phyloP scores from a whole-genome alignment of 768 basidiomycete genomes.

The Boletus tomentosulus region DNA sequence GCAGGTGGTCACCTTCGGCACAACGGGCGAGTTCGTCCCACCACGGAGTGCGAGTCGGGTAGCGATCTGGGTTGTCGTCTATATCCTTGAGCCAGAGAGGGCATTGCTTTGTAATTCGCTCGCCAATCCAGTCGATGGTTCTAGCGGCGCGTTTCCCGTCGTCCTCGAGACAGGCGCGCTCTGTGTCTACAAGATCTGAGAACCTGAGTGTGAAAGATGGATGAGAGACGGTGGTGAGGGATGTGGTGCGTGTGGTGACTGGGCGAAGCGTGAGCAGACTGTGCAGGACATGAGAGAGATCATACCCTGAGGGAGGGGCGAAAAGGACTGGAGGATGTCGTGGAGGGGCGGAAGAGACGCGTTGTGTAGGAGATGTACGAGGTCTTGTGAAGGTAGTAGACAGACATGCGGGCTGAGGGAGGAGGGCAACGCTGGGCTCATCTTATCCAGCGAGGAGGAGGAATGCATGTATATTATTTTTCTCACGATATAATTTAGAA shows the following conservation, averaged over 20 bases:
- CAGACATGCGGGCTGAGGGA: constrained; percentile 84
- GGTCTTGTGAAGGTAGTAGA: constrained; percentile 66
- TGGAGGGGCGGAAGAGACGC: constrained; percentile 66
- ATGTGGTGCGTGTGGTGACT: constrained; percentile 80
- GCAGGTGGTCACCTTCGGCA: constrained; percentile 71
- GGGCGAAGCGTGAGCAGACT: constrained; percentile 6
- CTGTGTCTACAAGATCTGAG: constrained; percentile 69
- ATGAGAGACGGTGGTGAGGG: constrained; percentile 67
- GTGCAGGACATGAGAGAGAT: neutral
- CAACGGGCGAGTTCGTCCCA: constrained; percentile 83
- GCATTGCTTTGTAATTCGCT: constrained; percentile 60
- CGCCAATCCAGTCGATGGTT: constrained; percentile 83
- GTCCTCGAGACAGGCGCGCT: constrained; percentile 70
- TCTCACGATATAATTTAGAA: constrained; percentile 7
- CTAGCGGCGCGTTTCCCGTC: constrained; percentile 75
- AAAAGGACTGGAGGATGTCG: constrained; percentile 78
- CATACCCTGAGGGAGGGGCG: constrained; percentile 75
- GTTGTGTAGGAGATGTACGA: constrained; percentile 52
- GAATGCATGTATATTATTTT: neutral
- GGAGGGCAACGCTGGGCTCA: constrained; percentile 56
- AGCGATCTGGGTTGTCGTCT: constrained; percentile 42
- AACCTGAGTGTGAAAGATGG: constrained; percentile 72
- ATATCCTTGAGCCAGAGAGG: constrained; percentile 69
- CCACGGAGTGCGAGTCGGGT: constrained; percentile 62
- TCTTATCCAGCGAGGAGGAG: constrained; percentile 19